These are phyloP conservation scores for Chlorella sp. DNA, from an alignment of 139 green algal genomes.

Conservation along the genomic window DNA sequence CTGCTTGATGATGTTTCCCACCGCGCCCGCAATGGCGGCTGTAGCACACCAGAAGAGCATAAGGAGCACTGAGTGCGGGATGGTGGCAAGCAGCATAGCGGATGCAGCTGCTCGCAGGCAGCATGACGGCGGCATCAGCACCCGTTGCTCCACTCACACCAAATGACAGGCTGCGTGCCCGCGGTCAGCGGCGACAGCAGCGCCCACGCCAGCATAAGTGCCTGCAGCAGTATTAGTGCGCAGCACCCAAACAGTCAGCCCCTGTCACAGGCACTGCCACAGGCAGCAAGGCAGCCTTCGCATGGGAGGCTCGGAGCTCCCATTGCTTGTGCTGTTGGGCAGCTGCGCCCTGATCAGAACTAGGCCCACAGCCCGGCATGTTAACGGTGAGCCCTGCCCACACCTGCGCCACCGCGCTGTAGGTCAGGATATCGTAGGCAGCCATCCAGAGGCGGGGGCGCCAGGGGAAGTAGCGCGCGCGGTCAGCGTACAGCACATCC, in stretches of 20 bases:
- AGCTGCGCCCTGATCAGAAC: too few relatives aligned
- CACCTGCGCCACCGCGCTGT: conserved; percentile 21
- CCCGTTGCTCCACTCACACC: conserved; percentile 28
- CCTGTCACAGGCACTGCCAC: too few relatives aligned
- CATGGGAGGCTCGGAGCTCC: too few relatives aligned
- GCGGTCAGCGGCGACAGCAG: conserved; percentile 49
- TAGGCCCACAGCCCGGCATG: too few relatives aligned
- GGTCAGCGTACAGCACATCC: conserved; percentile 67
- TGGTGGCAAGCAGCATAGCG: too few relatives aligned
- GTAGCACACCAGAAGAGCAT: neutral
- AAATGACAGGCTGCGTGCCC: conserved; percentile 62
- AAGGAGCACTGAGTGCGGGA: too few relatives aligned
- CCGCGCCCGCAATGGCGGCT: conserved; percentile 52
- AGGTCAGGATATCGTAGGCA: conserved; percentile 51
- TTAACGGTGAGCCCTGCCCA: too few relatives aligned
- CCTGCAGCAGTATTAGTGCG: conserved; percentile 9
- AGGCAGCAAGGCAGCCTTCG: too few relatives aligned
- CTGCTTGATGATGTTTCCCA: conserved; percentile 60
- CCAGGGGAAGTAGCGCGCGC: conserved; percentile 66
- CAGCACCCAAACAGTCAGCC: too few relatives aligned
- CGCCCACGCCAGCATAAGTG: conserved; percentile 52
- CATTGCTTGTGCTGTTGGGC: too few relatives aligned
- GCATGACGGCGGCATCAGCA: neutral
- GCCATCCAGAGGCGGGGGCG: conserved; percentile 55
- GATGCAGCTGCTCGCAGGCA: neutral